A percentile compares a stretch with the other conserved stretches of the same genome.
These are phyloP conservation scores for Epichloe gansuensis DNA, from an alignment of 2,329 filamentous ascomycete genomes.

Conservation along the genomic window DNA sequence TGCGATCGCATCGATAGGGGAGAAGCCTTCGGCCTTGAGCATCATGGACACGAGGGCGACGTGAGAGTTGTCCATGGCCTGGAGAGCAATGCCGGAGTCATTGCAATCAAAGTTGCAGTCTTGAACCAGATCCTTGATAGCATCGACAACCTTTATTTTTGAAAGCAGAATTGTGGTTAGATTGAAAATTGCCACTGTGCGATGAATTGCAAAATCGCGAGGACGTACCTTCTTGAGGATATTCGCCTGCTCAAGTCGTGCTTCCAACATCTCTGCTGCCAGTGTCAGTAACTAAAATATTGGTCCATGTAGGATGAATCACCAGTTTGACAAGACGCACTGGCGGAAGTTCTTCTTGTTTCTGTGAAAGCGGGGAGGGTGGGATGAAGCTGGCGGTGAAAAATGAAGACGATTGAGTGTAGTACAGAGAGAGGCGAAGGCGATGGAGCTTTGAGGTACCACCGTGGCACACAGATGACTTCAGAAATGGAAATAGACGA, in stretches of 20 bases:
- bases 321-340: neutral
- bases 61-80: constrained; percentile 99
- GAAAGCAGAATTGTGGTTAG: neutral
- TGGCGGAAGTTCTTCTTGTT: neutral
- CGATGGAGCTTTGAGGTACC: neutral
- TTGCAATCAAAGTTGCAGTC: constrained; percentile 99
- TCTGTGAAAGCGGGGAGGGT: neutral
- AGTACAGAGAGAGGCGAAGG: neutral
- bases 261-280: constrained; percentile 70
- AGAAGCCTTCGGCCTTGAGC: constrained; percentile 90
- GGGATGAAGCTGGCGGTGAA: neutral
- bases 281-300: constrained; percentile 1
- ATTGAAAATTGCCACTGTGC: neutral
- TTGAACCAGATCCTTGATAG: constrained; percentile 98
- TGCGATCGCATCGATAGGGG: constrained; percentile 94
- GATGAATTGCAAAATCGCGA: too few species aligned
- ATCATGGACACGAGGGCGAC: constrained; percentile 98
- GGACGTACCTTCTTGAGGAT: constrained; percentile 81
- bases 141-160: constrained; percentile 72
- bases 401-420: neutral
- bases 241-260: constrained; percentile 86
- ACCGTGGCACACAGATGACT: neutral
- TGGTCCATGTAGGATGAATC: neutral
- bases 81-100: constrained; percentile 94
- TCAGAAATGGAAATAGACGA: neutral